Base-by-base conservation (phyloP, 495 filamentous ascomycete species). In the Choiromyces venosus region DNA sequence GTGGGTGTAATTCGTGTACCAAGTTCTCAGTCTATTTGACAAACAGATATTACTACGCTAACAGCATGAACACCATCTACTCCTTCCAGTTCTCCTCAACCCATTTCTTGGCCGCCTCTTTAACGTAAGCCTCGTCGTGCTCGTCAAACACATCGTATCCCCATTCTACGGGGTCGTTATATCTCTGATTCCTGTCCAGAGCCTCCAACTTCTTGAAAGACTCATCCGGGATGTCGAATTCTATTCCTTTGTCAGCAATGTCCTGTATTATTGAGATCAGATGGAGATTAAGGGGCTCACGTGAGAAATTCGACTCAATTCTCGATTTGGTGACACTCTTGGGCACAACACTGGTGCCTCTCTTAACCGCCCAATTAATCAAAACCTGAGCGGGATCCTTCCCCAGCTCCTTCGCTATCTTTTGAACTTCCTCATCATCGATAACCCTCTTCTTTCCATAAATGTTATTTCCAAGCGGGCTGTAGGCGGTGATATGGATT, bases 401-500 rank as follows among this genome's bases (percentile, higher is more conserved):
- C 1, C 83, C 84, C 61, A 83, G 78, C 65, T 83, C 81, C 71
- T 85, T 76, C 21, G 86, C 85, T 69, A 87, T 83, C 64, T 81
- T 73, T 4, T 83, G 77, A 35, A 85, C 80, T 0, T 76, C 79
- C 9, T 81, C 82, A 25, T 83, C 82, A 76, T 85, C 81, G 40
- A 87, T 82, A 44, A 85, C 85, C 74, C 78, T 82, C 61, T 84
- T 83, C 16, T 83, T 78, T 16, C 81, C 79, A 64, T 83, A 86
- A 67, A 86, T 85, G 66, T 88, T 89, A 79, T 89, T 89, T 10
- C 87, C 88, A 9, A 89, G 82, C 2, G 88, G 88, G 12, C 86
- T 87, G 82, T 90, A 90, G 1, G 87, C 89, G 52, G 87, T 86
- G 29, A 89, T 82, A 18, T 86, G 78, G 70, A 91, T 90, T 37